A percentile compares a stretch with the other conserved stretches of the same genome.
Evolutionary conservation across 805 yeast genomes (phyloP).

Genomic region (Blastobotrys muscicola): DNA sequence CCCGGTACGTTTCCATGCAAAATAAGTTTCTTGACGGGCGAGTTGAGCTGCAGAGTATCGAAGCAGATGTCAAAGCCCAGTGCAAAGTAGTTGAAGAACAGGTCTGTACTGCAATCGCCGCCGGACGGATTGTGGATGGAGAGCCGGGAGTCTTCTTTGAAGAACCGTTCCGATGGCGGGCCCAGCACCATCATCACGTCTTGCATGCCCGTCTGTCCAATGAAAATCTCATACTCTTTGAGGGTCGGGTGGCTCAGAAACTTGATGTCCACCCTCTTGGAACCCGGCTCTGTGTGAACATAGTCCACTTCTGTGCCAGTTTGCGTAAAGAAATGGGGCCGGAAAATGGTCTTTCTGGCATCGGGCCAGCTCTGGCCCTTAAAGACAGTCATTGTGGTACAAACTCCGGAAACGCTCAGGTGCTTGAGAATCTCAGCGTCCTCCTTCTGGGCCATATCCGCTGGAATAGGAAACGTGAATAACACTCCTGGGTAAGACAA

Average conservation of each 20-base stretch:
- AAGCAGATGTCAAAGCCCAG: slow-evolving; percentile 49
- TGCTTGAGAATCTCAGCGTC: slow-evolving; percentile 25
- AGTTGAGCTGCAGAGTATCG: slow-evolving; percentile 26
- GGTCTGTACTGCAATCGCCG: slow-evolving; percentile 8
- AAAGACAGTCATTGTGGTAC: slow-evolving; percentile 18
- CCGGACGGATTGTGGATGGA: slow-evolving; percentile 32
- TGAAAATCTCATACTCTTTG: slow-evolving; percentile 3
- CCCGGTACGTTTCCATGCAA: slow-evolving; percentile 49
- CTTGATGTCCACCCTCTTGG: slow-evolving; percentile 1
- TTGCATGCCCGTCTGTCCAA: slow-evolving; percentile 42
- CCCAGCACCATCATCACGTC: slow-evolving; percentile 41
- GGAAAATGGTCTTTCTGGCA: slow-evolving; percentile 10
- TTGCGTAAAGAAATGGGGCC: slow-evolving; percentile 1
- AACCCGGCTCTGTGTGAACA: slow-evolving; percentile 5
- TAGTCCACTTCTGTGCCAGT: slow-evolving; percentile 3
- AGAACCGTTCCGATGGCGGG: slow-evolving; percentile 45
- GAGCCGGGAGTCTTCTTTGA: slow-evolving; percentile 37
- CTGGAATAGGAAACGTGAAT: slow-evolving; percentile 35
- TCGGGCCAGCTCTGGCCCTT: slow-evolving; percentile 19
- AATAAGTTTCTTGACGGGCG: slow-evolving; percentile 38
- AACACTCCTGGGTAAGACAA: slow-evolving; percentile 50
- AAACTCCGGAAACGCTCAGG: slow-evolving; percentile 14
- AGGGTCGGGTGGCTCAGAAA: slow-evolving; percentile 8
- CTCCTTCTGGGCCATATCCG: slow-evolving; percentile 9
- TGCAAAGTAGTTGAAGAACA: slow-evolving; percentile 39